Percentiles rank a stretch among this genome's conserved stretches.
These are phyloP conservation scores for Fusarium vanettenii DNA, from an alignment of 2,329 filamentous ascomycete species.

Conservation along the genomic window DNA sequence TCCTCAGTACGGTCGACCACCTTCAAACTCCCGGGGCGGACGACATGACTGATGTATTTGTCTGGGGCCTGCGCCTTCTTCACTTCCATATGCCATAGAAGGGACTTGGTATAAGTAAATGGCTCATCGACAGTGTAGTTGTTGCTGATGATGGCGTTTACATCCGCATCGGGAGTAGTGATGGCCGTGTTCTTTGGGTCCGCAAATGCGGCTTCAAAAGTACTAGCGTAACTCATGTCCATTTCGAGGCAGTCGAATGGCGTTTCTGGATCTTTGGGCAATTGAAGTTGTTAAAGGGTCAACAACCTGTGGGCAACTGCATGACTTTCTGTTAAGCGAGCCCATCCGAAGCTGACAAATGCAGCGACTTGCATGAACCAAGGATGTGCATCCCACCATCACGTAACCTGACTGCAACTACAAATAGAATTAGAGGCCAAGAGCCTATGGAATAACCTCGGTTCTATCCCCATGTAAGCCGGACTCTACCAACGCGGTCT, in stretches of 20 bases:
- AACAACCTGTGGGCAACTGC: neutral
- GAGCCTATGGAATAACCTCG: neutral
- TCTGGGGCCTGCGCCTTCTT: neutral
- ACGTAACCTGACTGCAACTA: neutral
- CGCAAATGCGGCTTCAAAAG: neutral
- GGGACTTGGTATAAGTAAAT: neutral
- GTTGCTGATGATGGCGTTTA: neutral
- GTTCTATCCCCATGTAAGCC: neutral
- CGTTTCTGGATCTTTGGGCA: neutral
- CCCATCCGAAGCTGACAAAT: neutral
- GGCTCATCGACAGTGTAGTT: neutral
- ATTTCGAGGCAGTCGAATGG: neutral
- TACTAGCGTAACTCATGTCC: neutral
- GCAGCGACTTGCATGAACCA: neutral
- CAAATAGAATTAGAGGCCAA: neutral
- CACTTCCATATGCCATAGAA: slow-evolving; percentile 1
- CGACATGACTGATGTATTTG: slow-evolving; percentile 3
- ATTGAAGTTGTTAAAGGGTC: neutral
- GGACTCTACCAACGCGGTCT: neutral
- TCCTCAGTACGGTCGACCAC: neutral
- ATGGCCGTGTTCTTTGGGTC: neutral
- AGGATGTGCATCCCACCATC: neutral
- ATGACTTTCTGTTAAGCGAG: neutral
- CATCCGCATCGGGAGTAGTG: neutral
- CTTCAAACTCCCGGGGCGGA: neutral